These are phyloP conservation scores for Baorangia bicolor DNA, from an alignment of 768 basidiomycete genomes.

Conservation along the genomic window DNA sequence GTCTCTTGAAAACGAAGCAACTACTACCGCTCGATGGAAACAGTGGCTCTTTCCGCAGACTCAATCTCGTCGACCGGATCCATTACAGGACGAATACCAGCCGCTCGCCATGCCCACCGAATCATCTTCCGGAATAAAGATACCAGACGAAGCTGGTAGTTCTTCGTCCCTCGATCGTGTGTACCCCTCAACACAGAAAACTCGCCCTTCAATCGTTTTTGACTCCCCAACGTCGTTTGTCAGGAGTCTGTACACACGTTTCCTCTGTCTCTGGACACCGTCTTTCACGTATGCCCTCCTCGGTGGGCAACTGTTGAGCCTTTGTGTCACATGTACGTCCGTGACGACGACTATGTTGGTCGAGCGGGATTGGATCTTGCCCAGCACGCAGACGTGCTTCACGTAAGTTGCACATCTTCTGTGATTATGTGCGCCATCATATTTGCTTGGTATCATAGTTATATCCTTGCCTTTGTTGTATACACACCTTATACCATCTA, in stretches of 20 bases:
- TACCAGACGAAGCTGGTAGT: conserved; percentile 1
- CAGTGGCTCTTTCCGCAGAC: conserved; percentile 10
- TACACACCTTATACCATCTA: conserved; percentile 92
- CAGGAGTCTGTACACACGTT: conserved; percentile 17
- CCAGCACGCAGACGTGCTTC: conserved; percentile 80
- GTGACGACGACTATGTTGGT: conserved; percentile 80
- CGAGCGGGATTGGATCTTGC: conserved; percentile 62
- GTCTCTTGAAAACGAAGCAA: conserved; percentile 2
- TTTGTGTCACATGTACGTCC: conserved; percentile 23
- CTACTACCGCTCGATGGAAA: conserved; percentile 12
- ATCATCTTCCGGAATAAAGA: conserved; percentile 5
- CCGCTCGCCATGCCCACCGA: conserved; percentile 13
- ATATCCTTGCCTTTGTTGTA: conserved; percentile 65
- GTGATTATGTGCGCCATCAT: neutral
- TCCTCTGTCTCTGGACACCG: conserved; percentile 30
- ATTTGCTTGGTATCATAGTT: conserved; percentile 42
- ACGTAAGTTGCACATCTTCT: conserved; percentile 46
- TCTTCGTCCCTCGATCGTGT: neutral
- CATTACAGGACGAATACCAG: conserved; percentile 22
- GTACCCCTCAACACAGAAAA: neutral
- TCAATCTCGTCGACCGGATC: conserved; percentile 9
- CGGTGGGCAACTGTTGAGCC: conserved; percentile 28
- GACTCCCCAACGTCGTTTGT: conserved; percentile 22
- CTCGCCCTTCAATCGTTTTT: conserved; percentile 15
- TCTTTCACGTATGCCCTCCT: conserved; percentile 27